A percentile compares a stretch with the other conserved stretches of the same genome.
Evolutionary conservation across 768 basidiomycete genomes (phyloP).

Genomic region (Clavaria fumosa): DNA sequence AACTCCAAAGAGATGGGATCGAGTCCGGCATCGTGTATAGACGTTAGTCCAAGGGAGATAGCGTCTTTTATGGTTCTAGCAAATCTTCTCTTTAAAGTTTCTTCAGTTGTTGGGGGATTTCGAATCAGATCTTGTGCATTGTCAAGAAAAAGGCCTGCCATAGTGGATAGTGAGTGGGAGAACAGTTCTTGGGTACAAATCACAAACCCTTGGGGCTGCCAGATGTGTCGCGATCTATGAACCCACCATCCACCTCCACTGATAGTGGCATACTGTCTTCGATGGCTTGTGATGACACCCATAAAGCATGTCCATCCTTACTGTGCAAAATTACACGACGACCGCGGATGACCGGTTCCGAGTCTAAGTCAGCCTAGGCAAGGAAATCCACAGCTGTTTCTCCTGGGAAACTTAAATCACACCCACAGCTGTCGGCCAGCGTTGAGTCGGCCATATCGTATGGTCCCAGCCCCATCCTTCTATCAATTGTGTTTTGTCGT

Average conservation of each 20-base stretch:
- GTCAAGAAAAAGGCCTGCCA: slow-evolving; percentile 59
- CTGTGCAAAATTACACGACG: slow-evolving; percentile 66
- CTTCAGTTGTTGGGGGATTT: slow-evolving; percentile 47
- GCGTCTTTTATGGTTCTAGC: slow-evolving; percentile 50
- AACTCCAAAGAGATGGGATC: slow-evolving; percentile 56
- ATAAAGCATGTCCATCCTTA: slow-evolving; percentile 81
- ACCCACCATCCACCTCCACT: slow-evolving; percentile 58
- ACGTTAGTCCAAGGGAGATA: slow-evolving; percentile 56
- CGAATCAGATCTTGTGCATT: slow-evolving; percentile 70
- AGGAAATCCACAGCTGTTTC: neutral
- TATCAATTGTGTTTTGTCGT: slow-evolving; percentile 45
- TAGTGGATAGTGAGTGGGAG: no score
- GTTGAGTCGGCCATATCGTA: slow-evolving; percentile 45
- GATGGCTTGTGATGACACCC: slow-evolving; percentile 60
- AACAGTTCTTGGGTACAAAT: no score
- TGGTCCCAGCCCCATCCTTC: slow-evolving; percentile 89
- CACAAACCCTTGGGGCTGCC: slow-evolving; percentile 72
- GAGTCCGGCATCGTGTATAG: slow-evolving; percentile 77
- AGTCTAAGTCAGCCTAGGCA: slow-evolving; percentile 52
- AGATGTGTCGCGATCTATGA: slow-evolving; percentile 50
- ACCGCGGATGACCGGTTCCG: slow-evolving; percentile 48
- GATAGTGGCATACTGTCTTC: slow-evolving; percentile 47
- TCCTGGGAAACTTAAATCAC: slow-evolving; percentile 13
- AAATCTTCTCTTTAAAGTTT: slow-evolving; percentile 46
- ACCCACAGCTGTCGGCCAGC: slow-evolving; percentile 53